Evolutionary conservation across 495 filamentous ascomycete species (phyloP), one percentile per base, ranked within the genome.

Genomic region (Antarctomyces pellizariae): DNA sequence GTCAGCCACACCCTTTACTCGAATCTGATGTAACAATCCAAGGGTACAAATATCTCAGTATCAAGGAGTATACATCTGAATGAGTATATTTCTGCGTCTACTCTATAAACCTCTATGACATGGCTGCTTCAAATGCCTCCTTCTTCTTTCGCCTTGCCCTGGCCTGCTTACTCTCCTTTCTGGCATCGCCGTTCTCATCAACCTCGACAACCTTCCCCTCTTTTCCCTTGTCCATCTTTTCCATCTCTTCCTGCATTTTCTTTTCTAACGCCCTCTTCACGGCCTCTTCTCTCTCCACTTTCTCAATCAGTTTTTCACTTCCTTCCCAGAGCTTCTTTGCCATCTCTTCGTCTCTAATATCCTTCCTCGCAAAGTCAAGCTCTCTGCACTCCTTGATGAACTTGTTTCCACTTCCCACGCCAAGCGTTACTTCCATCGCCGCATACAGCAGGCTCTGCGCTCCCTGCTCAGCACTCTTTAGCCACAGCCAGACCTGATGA

Each of bases 341-440:
- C 22, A 71, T 46, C 24, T 59, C 61, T 36, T 86, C 77, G 43
- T 89, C 71, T 26, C 56, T 56, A n/a, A 95, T 56, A 39, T 89
- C 77, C n/a, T 45, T 50, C 34, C 73, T 55, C 30, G 66, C 59
- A 37, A 58, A 74, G 39, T 67, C 61, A 12, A 79, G 55, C 48
- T 77, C 67, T 26, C 61, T 63, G 41, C 84, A 93, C 47, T 99
- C 86, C 53, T 90, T 92, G 36, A 95, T 52, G 37, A 84, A 43
- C 19, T 62, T 65, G 15, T 77, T 82, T 1, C 67, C 73, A 10
- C 46, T 36, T 3, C 62, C 73, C 22, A 62, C 58, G 3, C 57
- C 63, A 20, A 71, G 59, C 8, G 54, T 53, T 15, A 57, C 64
- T 16, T 91, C 83, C 78, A 93, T 83, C 2, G 69, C 67, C 2